Conservation (phyloP, 768 basidiomycete species). For the Chalciporus pseudorubinellus region DNA sequence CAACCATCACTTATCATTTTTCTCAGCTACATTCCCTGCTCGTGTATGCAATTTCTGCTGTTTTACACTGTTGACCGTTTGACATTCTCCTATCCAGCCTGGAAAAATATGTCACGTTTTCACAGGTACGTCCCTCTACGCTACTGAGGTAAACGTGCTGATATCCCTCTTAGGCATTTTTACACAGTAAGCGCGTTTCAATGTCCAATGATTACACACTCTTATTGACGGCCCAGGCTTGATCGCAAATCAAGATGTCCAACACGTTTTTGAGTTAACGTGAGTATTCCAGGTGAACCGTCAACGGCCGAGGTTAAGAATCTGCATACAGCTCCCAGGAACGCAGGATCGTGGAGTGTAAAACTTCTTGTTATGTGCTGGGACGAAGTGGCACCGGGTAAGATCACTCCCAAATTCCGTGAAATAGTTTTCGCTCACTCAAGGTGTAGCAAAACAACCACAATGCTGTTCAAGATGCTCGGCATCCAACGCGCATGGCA, state of each 20-base stretch:
- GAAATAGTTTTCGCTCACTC: no score
- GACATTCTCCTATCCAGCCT: constrained; percentile 23
- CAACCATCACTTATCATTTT: neutral
- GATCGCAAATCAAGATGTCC: constrained; percentile 20
- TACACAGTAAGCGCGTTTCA: constrained; percentile 21
- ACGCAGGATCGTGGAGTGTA: constrained; percentile 58
- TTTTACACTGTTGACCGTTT: neutral
- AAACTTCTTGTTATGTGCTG: constrained; percentile 60
- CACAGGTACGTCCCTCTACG: constrained; percentile 16
- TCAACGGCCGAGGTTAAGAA: constrained; percentile 13
- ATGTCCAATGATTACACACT: neutral
- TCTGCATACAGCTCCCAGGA: constrained; percentile 41
- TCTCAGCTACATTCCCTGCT: constrained; percentile 55
- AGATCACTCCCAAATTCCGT: no score
- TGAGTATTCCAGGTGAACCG: constrained; percentile 3
- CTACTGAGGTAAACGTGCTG: constrained; percentile 39
- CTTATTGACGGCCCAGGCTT: constrained; percentile 16
- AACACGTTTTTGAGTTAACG: constrained; percentile 30
- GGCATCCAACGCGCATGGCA: constrained; percentile 59
- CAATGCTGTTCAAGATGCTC: constrained; percentile 76
- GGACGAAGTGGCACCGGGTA: constrained; percentile 66
- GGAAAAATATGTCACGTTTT: constrained; percentile 31
- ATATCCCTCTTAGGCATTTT: constrained; percentile 16
- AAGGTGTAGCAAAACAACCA: constrained; percentile 57
- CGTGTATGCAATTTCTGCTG: constrained; percentile 41